Base-by-base conservation (phyloP, 805 yeast species). In the Cyberlindnera americana region DNA sequence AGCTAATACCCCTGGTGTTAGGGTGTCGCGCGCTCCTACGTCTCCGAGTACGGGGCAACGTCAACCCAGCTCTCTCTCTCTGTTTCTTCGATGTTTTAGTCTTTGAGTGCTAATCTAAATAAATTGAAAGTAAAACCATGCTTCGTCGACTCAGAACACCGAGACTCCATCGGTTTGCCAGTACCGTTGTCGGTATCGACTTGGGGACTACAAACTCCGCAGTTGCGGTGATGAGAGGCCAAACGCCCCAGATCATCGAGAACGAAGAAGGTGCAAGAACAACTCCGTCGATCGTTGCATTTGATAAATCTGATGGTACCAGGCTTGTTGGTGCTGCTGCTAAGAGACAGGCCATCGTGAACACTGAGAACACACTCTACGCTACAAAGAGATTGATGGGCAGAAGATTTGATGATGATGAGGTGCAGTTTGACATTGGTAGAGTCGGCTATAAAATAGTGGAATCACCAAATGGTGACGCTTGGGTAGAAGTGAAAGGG, bases 191-290 rank as follows among this genome's bases (percentile, higher is more conserved):
- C 35, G 95, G 95, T 42, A 84, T 85, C 47, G 95, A 85, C 61
- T 62, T 85, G 41, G 95, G 95, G 19, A 85, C 95, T 17, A 85
- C 95, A 31, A 85, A 85, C 64, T 83, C 91, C 31, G 95, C 93
- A 3, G 91, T 84, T 23, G 95, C 95, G 10, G 67, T 82, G 40
- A 79, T 81, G 66, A 75, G 76, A 52, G 82, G 83, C 33, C 67
- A 75, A 48, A 69, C 72, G 21, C 79, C 88, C 19, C 67, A 69
- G 45, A 82, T 84, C 43, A 70, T 85, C 36, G 90, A 83, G 61
- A 81, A 83, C 56, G 83, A 80, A 45, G 86, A 84, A 64, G 93
- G 91, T 25, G 76, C 78, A 33, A 68, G 90, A 56, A 83, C 93
- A 5, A 83, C 90, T 1, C 93, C 91, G 2, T 83, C 91, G 0